A percentile compares a stretch with the other conserved stretches of the same genome.
These are phyloP conservation scores for Calonectria hongkongensis DNA, from an alignment of 2,329 filamentous ascomycete species.

Conservation along the genomic window DNA sequence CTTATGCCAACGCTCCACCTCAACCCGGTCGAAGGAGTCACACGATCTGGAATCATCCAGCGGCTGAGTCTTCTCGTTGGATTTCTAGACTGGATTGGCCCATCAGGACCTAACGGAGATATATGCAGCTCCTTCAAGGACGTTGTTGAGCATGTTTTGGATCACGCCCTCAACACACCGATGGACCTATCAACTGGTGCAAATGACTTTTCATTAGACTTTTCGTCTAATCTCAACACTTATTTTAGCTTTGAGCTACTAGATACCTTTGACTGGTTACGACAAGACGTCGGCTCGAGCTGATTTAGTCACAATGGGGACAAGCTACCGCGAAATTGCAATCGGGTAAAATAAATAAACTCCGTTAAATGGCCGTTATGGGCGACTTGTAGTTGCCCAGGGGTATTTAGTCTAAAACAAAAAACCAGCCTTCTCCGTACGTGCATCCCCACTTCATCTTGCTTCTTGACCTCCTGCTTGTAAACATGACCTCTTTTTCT, in stretches of 20 bases:
- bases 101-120: slow-evolving; percentile 67
- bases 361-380: slow-evolving; percentile 3
- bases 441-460: background rate
- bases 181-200: background rate
- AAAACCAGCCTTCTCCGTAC: background rate
- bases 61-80: slow-evolving; percentile 69
- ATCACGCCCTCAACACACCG: slow-evolving; percentile 64
- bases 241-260: slow-evolving; percentile 66
- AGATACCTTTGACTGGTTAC: slow-evolving; percentile 66
- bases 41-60: slow-evolving; percentile 68
- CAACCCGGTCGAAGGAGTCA: slow-evolving; percentile 43
- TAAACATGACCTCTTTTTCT: slow-evolving; percentile 2
- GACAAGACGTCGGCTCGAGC: background rate
- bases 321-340: background rate
- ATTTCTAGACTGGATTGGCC: slow-evolving; percentile 69
- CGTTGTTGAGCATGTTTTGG: slow-evolving; percentile 70
- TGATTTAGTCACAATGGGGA: background rate
- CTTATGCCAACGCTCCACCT: slow-evolving; percentile 59
- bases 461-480: background rate
- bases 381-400: background rate
- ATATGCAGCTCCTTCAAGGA: slow-evolving; percentile 65
- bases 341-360: background rate
- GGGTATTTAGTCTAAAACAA: slow-evolving; percentile 1
- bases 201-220: slow-evolving; percentile 15
- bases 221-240: slow-evolving; percentile 49